Evolutionary conservation across 768 basidiomycete genomes (phyloP), one percentile per base, ranked within the genome.

Genomic region (Suillus paluster): DNA sequence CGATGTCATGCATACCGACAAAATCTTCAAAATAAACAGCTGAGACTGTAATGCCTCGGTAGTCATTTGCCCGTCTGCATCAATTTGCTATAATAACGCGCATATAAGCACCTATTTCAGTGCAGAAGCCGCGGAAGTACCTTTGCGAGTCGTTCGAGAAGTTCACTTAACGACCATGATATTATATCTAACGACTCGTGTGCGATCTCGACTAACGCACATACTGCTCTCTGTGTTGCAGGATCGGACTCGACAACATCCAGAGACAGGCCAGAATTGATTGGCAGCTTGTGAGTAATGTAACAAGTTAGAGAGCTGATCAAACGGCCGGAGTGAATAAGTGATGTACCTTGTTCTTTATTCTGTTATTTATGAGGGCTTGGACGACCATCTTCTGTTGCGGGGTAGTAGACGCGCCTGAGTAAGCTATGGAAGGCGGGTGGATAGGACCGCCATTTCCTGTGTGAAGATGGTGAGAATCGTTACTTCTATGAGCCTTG

Each of bases 31-130:
- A 42, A 96, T 77, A 67, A 92, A 93, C 2, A 96, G 80, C 71
- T 95, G 92, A 0, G 94, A 95, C 70, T 96, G 94, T 5, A 95
- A 82, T 46, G 89, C 84, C 60, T 94, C 90, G 19, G 92, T 79
- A 3, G 87, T 79, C 60, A 84, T 77, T 58, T 80, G 77, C 2
- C 84, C 86, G 27, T 80, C 76, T 15, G 75, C 64, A 67, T 86
- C 84, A 63, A 80, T 78, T 79, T 87, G 88, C 82, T 89, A 66
- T 62, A 63, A 55, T 48, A 57, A 56, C 23, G 41, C 49, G 58
- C 48, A 53, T 50, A 63, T 72, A 65, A 68, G 68, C 33, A 53
- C 46, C 12, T 27, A 33, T 50, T 45, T 17, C 46, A 30, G 27
- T 49, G 4, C 10, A 62, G 57, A 58, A 30, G 59, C 42, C 45